These are phyloP conservation scores for Parasitella parasitica DNA, from an alignment of 371 early-diverging fungal genomes.

Conservation along the genomic window DNA sequence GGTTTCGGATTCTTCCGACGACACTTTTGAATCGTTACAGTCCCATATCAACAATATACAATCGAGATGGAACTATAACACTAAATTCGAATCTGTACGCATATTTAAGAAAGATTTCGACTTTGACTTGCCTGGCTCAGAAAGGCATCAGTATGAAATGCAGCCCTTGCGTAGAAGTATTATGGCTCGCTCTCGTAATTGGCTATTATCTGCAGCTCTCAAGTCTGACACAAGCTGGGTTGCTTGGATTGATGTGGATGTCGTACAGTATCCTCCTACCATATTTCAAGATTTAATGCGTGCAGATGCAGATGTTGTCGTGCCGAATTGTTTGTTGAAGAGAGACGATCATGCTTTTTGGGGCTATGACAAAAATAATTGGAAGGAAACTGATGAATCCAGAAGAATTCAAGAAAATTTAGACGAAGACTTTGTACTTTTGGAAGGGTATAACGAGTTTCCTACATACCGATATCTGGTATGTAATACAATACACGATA, in stretches of 20 bases:
- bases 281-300: slow-evolving; percentile 55
- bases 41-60: slow-evolving; percentile 30
- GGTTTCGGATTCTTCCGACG: slow-evolving; percentile 60
- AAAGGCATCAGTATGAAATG: slow-evolving; percentile 52
- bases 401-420: slow-evolving; percentile 49
- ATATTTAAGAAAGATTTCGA: slow-evolving; percentile 61
- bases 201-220: slow-evolving; percentile 52
- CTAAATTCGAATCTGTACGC: slow-evolving; percentile 46
- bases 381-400: slow-evolving; percentile 66
- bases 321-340: slow-evolving; percentile 58
- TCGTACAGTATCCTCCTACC: slow-evolving; percentile 53
- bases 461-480: slow-evolving; percentile 41
- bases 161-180: slow-evolving; percentile 54
- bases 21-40: slow-evolving; percentile 45
- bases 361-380: slow-evolving; percentile 71
- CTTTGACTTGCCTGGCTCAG: slow-evolving; percentile 49
- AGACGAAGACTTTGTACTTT: slow-evolving; percentile 40
- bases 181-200: slow-evolving; percentile 63
- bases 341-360: slow-evolving; percentile 45
- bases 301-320: slow-evolving; percentile 57
- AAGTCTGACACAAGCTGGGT: slow-evolving; percentile 56
- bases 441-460: slow-evolving; percentile 51
- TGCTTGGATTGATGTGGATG: slow-evolving; percentile 64
- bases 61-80: slow-evolving; percentile 8
- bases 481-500: neutral